These are phyloP conservation scores for Teratosphaeria zuluensis DNA, from an alignment of 2,329 filamentous ascomycete species.

Conservation along the genomic window DNA sequence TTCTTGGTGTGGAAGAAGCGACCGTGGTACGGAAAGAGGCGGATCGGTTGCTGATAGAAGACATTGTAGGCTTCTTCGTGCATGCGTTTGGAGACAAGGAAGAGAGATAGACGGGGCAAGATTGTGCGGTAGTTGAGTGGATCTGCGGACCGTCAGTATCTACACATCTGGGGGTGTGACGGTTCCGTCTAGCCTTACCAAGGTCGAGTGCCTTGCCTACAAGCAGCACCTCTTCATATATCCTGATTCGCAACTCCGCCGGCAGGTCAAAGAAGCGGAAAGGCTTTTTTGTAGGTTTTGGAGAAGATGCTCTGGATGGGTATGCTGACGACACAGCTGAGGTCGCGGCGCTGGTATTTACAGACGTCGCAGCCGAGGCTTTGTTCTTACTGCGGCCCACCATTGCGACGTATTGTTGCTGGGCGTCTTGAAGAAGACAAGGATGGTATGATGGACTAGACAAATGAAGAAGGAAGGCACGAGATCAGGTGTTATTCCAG, in stretches of 20 bases:
- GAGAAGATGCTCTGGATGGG: constrained; percentile 15
- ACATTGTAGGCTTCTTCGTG: constrained; percentile 54
- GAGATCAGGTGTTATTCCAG: background rate
- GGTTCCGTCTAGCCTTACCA: constrained; percentile 9
- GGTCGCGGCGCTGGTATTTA: constrained; percentile 12
- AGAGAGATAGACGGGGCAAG: constrained; percentile 46
- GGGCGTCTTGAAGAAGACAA: constrained; percentile 8
- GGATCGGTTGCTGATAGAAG: constrained; percentile 57
- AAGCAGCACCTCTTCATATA: constrained; percentile 57
- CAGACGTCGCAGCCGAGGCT: constrained; percentile 1
- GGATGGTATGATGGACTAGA: background rate
- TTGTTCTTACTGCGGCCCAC: background rate
- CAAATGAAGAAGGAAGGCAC: constrained; percentile 2
- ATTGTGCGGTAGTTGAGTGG: constrained; percentile 55
- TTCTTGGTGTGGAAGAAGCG: constrained; percentile 64
- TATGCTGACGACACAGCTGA: constrained; percentile 15
- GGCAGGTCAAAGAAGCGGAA: constrained; percentile 62
- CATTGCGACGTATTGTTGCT: constrained; percentile 18
- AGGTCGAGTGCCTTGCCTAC: constrained; percentile 53
- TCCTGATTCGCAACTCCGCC: constrained; percentile 57
- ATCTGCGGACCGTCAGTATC: constrained; percentile 29
- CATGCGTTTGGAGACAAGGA: constrained; percentile 52
- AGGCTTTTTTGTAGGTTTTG: constrained; percentile 22
- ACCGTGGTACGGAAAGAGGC: constrained; percentile 56
- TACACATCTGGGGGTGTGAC: background rate